Conservation (phyloP, 2,329 filamentous ascomycete genomes). For the Orbilia javanica region DNA sequence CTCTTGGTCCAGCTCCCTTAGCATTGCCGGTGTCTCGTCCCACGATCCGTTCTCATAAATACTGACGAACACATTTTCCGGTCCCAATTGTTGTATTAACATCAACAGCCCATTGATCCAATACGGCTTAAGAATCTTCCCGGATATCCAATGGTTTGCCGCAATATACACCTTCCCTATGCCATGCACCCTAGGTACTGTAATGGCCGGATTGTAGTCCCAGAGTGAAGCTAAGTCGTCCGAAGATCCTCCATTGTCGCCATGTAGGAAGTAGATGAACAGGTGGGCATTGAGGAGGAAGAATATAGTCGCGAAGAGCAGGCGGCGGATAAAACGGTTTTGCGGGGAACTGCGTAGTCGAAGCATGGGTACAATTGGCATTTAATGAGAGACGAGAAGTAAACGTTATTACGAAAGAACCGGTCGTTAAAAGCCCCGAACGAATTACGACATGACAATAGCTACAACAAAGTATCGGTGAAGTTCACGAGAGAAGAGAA, state of each 20-base stretch:
- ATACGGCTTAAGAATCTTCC: slow-evolving; percentile 71
- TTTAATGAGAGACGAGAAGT: slow-evolving; percentile 25
- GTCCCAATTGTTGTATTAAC: slow-evolving; percentile 72
- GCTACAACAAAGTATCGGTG: not conserved
- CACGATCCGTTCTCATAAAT: slow-evolving; percentile 78
- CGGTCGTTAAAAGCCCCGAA: not conserved
- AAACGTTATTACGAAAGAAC: slow-evolving; percentile 11
- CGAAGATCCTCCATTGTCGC: not conserved
- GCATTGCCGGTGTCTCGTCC: slow-evolving; percentile 75
- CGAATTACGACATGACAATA: not conserved
- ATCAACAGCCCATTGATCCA: slow-evolving; percentile 75
- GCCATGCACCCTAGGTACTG: slow-evolving; percentile 38
- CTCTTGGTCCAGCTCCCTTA: slow-evolving; percentile 71
- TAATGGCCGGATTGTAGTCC: slow-evolving; percentile 39
- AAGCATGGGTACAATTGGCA: slow-evolving; percentile 40
- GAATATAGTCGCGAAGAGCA: slow-evolving; percentile 46
- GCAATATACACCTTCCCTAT: slow-evolving; percentile 72
- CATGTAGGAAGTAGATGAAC: slow-evolving; percentile 46
- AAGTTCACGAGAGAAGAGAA: not conserved
- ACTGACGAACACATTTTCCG: slow-evolving; percentile 76
- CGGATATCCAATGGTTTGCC: slow-evolving; percentile 78
- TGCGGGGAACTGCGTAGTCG: slow-evolving; percentile 51
- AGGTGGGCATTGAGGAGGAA: slow-evolving; percentile 44
- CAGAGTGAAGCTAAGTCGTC: slow-evolving; percentile 22
- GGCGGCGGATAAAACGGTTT: slow-evolving; percentile 42